These are phyloP conservation scores for Ganoderma resinaceum DNA, from an alignment of 1,284 basidiomycete genomes.

Conservation along the genomic window DNA sequence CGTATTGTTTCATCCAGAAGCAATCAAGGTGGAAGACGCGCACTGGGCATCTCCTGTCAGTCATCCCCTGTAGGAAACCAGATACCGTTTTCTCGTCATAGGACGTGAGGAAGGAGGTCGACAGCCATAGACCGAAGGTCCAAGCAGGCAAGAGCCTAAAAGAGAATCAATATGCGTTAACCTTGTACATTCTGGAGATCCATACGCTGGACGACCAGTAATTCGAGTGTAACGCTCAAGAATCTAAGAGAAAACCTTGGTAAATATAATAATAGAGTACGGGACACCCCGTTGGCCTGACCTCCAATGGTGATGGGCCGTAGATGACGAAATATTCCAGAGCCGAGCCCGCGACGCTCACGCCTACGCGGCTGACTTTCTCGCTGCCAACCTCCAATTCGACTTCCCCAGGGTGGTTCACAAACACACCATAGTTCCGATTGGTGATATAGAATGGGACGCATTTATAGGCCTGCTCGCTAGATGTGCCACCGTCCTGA, in stretches of 20 bases:
- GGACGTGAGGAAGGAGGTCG: constrained; percentile 77
- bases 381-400: constrained; percentile 79
- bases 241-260: constrained; percentile 46
- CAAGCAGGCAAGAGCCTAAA: constrained; percentile 68
- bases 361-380: constrained; percentile 75
- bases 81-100: constrained; percentile 75
- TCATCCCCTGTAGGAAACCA: constrained; percentile 75
- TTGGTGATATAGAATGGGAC: constrained; percentile 78
- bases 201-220: constrained; percentile 69
- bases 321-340: constrained; percentile 78
- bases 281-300: constrained; percentile 37
- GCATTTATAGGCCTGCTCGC: constrained; percentile 79
- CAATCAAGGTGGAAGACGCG: constrained; percentile 83
- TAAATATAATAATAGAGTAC: constrained; percentile 6
- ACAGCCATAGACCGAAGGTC: constrained; percentile 81
- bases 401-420: constrained; percentile 80
- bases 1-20: constrained; percentile 84
- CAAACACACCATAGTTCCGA: constrained; percentile 75
- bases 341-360: constrained; percentile 67
- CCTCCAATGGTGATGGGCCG: constrained; percentile 67
- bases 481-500: constrained; percentile 73
- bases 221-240: constrained; percentile 68
- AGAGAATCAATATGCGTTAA: neutral
- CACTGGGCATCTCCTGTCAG: constrained; percentile 69
- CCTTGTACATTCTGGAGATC: neutral